Conservation (phyloP, 2,329 filamentous ascomycete genomes). For the Coniochaeta sp. region DNA sequence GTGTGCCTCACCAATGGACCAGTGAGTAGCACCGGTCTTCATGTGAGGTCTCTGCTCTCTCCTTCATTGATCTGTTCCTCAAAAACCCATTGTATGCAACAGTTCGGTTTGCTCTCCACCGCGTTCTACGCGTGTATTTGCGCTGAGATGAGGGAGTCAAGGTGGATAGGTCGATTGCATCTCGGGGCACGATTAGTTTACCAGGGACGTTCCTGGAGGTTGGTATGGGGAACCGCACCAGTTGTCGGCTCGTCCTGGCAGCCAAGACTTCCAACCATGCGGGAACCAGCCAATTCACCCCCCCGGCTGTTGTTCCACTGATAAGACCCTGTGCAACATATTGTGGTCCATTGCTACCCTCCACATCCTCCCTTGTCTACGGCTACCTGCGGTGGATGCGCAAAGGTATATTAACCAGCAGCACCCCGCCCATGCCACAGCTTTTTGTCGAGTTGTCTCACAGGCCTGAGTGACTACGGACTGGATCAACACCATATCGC, state of each 20-base stretch:
- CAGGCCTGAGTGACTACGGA: neutral
- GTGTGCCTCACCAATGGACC: no score
- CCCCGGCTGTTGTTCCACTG: slow-evolving; percentile 1
- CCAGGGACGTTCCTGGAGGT: neutral
- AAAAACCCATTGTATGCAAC: neutral
- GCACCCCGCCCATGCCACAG: neutral
- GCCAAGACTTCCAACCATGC: neutral
- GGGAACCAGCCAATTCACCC: neutral
- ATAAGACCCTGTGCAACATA: neutral
- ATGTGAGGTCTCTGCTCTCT: no score
- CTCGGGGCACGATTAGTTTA: no score
- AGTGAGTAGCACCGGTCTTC: no score
- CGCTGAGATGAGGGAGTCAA: neutral
- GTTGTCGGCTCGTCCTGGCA: neutral
- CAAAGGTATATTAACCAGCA: slow-evolving; percentile 2
- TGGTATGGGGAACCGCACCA: neutral
- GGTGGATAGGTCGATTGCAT: neutral
- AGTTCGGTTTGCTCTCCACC: neutral
- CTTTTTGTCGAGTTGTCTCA: neutral
- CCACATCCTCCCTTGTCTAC: neutral
- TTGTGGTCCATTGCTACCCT: neutral
- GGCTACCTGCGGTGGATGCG: neutral
- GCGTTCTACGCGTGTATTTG: neutral
- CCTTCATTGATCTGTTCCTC: no score
- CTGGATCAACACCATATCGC: neutral